Base-by-base conservation (phyloP, 257 asterid species). In the Nemophila menziesii region DNA sequence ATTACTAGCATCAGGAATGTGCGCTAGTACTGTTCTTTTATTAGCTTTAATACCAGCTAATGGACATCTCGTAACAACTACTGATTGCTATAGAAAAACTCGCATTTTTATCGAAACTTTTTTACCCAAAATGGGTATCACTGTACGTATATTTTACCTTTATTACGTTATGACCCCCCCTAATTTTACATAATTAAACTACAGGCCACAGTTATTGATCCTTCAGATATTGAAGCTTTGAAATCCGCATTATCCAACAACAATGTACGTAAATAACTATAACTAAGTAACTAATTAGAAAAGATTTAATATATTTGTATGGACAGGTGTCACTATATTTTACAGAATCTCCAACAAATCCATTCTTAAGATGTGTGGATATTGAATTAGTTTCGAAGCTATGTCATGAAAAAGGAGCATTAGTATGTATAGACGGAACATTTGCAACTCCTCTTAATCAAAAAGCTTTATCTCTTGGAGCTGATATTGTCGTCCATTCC, bases 401-500 rank as follows among this genome's bases (percentile, higher is more conserved):
- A 45, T 86, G 96, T 69, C 96, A 77, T 64, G 78, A 58, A 44
- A 82, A 79, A 49, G 96, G 96, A 54, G 84, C 90, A 43, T 38
- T 86, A 63, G 94, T 82, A 20, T 70, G 80, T 37, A 51, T 86
- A 37, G 96, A 86, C 50, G 96, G 96, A 57, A 86, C 96, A 16
- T 82, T 86, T 58, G 96, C 96, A 19, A 79, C 96, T 48, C 94
- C 96, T 53, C 66, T 86, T 48, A 86, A 86, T 73, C 96, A 86
- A 78, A 82, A 82, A 72, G 90, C 86, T 46, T 69, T 86, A 66
- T 80, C 96, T 49, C 77, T 82, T 45, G 96, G 96, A 20, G 96
- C 94, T 64, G 96, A 86, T 73, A 62, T 86, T 43, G 78, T 86
- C 48, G 39, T 86, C 42, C 96, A 86, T 73, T 86, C 96, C 56